Percentiles rank a stretch among this genome's conserved stretches.
These are phyloP conservation scores for Kuraishia piskuri DNA, from an alignment of 805 yeast species.

Conservation along the genomic window DNA sequence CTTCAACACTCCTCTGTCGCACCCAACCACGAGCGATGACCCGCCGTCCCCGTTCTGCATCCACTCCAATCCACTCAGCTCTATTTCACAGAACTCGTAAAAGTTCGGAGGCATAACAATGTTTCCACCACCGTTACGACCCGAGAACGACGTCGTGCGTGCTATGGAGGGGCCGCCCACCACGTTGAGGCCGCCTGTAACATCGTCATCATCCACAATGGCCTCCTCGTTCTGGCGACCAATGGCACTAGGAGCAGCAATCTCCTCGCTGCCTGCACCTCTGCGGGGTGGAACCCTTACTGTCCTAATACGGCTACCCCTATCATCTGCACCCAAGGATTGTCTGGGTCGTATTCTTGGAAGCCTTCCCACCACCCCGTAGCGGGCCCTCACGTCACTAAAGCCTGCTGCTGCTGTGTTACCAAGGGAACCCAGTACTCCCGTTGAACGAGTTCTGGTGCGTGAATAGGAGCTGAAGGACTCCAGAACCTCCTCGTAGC, in stretches of 20 bases:
- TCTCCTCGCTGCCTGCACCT: background rate
- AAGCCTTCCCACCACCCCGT: background rate
- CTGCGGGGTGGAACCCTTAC: background rate
- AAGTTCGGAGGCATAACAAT: background rate
- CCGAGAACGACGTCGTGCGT: background rate
- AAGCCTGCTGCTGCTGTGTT: background rate
- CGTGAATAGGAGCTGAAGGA: background rate
- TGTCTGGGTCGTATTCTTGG: background rate
- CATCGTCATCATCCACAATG: background rate
- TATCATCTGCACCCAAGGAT: background rate
- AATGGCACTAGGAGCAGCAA: too few relatives aligned
- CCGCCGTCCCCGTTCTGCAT: conserved; percentile 36
- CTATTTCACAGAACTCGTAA: conserved; percentile 14
- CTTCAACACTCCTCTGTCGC: conserved; percentile 55
- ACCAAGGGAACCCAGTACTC: background rate
- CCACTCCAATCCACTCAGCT: conserved; percentile 58
- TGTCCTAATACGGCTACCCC: background rate
- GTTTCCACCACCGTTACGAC: background rate
- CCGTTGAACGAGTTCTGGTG: background rate
- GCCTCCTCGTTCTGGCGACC: background rate
- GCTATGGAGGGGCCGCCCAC: background rate
- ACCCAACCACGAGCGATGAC: conserved; percentile 48
- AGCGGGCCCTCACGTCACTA: background rate
- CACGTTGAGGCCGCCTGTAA: background rate
- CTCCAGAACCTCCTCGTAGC: background rate